Evolutionary conservation across 352 stramenopile genomes (phyloP).

Genomic region (Globisporangium barbulae): DNA sequence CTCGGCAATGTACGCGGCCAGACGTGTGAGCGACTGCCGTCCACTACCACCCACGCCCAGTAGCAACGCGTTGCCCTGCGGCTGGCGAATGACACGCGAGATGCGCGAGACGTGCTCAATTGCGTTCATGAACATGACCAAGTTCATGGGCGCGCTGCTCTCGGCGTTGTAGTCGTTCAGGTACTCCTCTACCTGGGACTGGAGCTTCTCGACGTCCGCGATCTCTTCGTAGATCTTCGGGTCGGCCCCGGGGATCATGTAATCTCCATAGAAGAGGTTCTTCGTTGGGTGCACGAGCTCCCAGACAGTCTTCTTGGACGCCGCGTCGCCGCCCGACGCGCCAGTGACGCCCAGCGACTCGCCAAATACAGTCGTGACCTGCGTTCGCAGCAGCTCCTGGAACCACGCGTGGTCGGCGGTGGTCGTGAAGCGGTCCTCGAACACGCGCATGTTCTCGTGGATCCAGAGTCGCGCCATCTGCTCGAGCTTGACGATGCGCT

Average conservation of each 20-base stretch:
- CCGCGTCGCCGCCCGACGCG: conserved; percentile 11
- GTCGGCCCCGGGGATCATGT: conserved; percentile 89
- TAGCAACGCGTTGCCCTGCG: conserved; percentile 88
- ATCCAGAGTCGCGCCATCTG: conserved; percentile 75
- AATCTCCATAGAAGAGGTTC: conserved; percentile 90
- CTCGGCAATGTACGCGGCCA: conserved; percentile 92
- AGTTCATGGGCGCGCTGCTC: conserved; percentile 82
- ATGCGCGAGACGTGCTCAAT: conserved; percentile 88
- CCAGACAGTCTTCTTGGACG: conserved; percentile 49
- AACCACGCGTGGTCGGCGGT: conserved; percentile 77
- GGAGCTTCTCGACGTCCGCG: conserved; percentile 78
- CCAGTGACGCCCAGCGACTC: conserved; percentile 30
- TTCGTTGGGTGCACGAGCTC: conserved; percentile 52
- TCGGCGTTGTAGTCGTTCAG: conserved; percentile 88
- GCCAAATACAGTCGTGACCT: conserved; percentile 56
- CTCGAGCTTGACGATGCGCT: conserved; percentile 67
- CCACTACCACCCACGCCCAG: conserved; percentile 93
- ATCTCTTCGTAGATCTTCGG: conserved; percentile 92
- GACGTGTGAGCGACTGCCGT: conserved; percentile 86
- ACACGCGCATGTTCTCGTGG: conserved; percentile 85
- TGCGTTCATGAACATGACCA: conserved; percentile 89
- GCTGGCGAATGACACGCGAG: conserved; percentile 76
- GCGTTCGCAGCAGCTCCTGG: conserved; percentile 54
- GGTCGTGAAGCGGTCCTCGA: conserved; percentile 86
- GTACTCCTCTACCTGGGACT: conserved; percentile 80